Conservation (phyloP, 805 yeast genomes). For the Candida maltosa region DNA sequence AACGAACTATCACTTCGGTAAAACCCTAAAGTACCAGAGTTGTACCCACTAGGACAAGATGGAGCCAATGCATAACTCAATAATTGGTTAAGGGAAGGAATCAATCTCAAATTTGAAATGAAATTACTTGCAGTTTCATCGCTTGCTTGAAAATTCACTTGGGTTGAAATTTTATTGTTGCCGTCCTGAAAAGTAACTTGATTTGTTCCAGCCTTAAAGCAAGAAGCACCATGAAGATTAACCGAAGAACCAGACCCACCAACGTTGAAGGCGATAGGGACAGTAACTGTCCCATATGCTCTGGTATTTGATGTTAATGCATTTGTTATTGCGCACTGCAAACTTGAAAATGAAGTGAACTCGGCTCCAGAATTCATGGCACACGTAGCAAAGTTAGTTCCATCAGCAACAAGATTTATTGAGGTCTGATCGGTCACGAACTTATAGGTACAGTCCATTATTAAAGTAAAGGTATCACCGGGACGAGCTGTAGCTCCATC, state of each 20-base stretch:
- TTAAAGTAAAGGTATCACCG: slow-evolving; percentile 25
- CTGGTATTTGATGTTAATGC: slow-evolving; percentile 10
- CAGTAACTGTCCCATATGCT: slow-evolving; percentile 16
- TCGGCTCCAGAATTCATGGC: slow-evolving; percentile 15
- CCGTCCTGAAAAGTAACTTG: slow-evolving; percentile 17
- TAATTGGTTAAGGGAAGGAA: slow-evolving; percentile 12
- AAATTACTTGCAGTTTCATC: slow-evolving; percentile 2
- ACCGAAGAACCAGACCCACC: slow-evolving; percentile 13
- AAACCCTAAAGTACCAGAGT: slow-evolving; percentile 20
- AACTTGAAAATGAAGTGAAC: slow-evolving; percentile 12
- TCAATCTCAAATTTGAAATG: too few species aligned
- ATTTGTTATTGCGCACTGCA: slow-evolving; percentile 17
- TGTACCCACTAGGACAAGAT: slow-evolving; percentile 18
- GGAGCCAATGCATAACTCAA: slow-evolving; percentile 12
- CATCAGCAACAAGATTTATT: slow-evolving; percentile 12
- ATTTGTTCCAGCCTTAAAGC: slow-evolving; percentile 17
- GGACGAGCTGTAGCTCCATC: slow-evolving; percentile 12
- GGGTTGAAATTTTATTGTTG: slow-evolving; percentile 9
- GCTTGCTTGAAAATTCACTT: slow-evolving; percentile 7
- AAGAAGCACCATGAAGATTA: slow-evolving; percentile 16
- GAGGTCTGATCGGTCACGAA: slow-evolving; percentile 14
- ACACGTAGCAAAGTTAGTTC: slow-evolving; percentile 20
- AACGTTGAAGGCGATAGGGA: slow-evolving; percentile 21
- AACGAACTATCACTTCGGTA: not conserved
- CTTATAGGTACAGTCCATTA: slow-evolving; percentile 24